Percentiles rank a stretch among this genome's conserved stretches.
Conservation (phyloP, 192 early-diverging fungal species). For the Gonapodya prolifera region DNA sequence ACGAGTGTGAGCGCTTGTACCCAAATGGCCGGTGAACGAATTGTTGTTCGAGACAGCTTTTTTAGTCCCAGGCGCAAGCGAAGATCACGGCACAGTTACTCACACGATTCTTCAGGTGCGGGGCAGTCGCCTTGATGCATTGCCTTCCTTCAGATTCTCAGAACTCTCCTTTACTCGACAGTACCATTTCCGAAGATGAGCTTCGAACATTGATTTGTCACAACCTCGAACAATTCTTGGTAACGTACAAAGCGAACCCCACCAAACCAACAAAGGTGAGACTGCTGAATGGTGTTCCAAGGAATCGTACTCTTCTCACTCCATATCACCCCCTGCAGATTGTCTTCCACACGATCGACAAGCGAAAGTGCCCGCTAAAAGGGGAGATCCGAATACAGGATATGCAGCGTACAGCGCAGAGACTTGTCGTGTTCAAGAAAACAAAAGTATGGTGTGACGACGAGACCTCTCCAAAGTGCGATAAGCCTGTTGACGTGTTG, state of each 20-base stretch:
- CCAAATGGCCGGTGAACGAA: neutral
- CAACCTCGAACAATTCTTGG: slow-evolving; percentile 22
- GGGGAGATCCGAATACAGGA: slow-evolving; percentile 45
- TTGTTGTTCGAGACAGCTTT: neutral
- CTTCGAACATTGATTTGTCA: too few species aligned
- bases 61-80: slow-evolving; percentile 5
- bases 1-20: neutral
- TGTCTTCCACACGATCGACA: slow-evolving; percentile 49
- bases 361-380: slow-evolving; percentile 44
- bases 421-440: slow-evolving; percentile 47
- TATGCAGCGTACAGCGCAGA: slow-evolving; percentile 16
- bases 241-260: slow-evolving; percentile 21
- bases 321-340: slow-evolving; percentile 21
- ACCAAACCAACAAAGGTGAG: neutral
- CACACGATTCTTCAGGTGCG: neutral
- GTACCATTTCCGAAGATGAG: too few species aligned
- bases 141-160: too few species aligned
- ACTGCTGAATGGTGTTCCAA: neutral
- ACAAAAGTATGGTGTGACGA: slow-evolving; percentile 29
- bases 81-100: neutral
- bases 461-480: neutral
- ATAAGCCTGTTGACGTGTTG: neutral
- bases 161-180: too few species aligned
- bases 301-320: slow-evolving; percentile 12
- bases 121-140: too few species aligned